phyloP scores from a whole-genome alignment of 2,329 filamentous ascomycete genomes.

The Trichophyton verrucosum region DNA sequence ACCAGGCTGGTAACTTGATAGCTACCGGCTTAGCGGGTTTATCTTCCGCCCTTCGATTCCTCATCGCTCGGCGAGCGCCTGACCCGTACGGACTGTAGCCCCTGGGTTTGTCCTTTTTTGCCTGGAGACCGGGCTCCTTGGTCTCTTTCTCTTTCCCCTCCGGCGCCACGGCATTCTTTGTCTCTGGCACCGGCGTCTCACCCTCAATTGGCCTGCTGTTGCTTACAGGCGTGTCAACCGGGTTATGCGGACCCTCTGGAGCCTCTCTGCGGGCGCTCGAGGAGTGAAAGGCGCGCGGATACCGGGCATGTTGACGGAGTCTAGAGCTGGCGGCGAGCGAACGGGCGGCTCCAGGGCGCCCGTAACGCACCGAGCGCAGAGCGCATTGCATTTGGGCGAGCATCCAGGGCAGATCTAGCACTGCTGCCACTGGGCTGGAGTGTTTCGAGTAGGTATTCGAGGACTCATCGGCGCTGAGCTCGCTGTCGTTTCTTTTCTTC shows the following conservation, averaged over 20 bases:
- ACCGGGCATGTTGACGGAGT: background rate
- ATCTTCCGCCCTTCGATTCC: slow-evolving; percentile 20
- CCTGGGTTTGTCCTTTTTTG: slow-evolving; percentile 14
- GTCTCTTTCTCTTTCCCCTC: background rate
- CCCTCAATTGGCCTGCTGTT: background rate
- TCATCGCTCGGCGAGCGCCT: slow-evolving; percentile 27
- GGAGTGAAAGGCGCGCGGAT: slow-evolving; percentile 3
- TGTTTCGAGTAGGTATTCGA: background rate
- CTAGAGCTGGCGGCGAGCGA: background rate
- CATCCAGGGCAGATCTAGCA: slow-evolving; percentile 13
- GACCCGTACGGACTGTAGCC: slow-evolving; percentile 28
- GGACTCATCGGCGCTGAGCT: background rate
- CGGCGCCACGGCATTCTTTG: background rate
- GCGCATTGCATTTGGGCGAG: slow-evolving; percentile 28
- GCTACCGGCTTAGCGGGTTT: slow-evolving; percentile 10
- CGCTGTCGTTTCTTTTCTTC: background rate
- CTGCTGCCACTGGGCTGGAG: slow-evolving; percentile 11
- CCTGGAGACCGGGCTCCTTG: background rate
- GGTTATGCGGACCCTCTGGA: background rate
- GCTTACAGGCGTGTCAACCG: background rate
- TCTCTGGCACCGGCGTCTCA: background rate
- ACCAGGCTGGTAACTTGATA: slow-evolving; percentile 27
- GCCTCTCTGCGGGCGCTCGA: background rate
- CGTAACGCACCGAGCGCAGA: slow-evolving; percentile 21
- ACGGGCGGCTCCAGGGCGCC: slow-evolving; percentile 8